phyloP scores from a whole-genome alignment of 2,329 filamentous ascomycete genomes.

The Sclerotinia trifoliorum region DNA sequence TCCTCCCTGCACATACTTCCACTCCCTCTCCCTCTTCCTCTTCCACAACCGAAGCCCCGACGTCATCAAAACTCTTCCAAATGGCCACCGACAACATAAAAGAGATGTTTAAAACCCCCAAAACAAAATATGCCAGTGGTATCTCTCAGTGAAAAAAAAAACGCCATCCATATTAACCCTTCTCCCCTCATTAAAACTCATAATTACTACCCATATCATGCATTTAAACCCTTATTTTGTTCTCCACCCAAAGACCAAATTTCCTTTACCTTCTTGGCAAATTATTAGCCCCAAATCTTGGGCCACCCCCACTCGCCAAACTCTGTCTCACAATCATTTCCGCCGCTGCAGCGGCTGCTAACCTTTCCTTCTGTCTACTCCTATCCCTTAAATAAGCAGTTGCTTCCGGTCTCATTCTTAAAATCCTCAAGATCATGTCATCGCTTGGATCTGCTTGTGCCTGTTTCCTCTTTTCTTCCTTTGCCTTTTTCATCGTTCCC shows the following conservation, averaged over 20 bases:
- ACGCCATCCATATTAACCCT: conserved; percentile 10
- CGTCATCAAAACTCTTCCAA: background rate
- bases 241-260: background rate
- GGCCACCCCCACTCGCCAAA: conserved; percentile 56
- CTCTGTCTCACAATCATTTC: conserved; percentile 95
- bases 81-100: background rate
- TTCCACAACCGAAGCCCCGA: background rate
- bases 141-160: conserved; percentile 14
- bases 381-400: conserved; percentile 83
- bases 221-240: background rate
- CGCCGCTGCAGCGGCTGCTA: conserved; percentile 85
- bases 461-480: conserved; percentile 93
- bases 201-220: conserved; percentile 10
- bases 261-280: conserved; percentile 34
- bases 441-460: conserved; percentile 95
- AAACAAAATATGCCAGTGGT: conserved; percentile 16
- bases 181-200: conserved; percentile 5
- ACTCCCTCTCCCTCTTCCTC: background rate
- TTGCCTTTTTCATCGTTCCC: conserved; percentile 92
- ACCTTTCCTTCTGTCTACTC: conserved; percentile 88
- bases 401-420: conserved; percentile 93
- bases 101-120: background rate
- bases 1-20: background rate
- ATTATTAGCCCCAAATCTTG: conserved; percentile 41
- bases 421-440: conserved; percentile 94